A percentile compares a stretch with the other conserved stretches of the same genome.
Conservation (phyloP, 139 green algal genomes). For the Marvania coccoides region DNA sequence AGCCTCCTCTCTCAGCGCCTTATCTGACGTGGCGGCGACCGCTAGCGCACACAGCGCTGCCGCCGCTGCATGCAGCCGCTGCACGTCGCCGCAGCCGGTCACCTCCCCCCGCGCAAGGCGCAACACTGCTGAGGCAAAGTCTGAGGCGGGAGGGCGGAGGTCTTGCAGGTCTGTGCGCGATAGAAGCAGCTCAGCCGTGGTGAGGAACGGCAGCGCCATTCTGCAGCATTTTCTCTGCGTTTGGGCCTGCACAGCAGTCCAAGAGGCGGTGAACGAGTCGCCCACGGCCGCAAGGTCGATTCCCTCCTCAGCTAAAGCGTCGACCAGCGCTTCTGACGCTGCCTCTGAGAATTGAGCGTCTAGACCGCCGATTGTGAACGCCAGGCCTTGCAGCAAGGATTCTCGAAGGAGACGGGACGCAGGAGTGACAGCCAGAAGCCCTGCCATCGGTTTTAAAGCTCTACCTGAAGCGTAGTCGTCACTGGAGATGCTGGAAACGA, state of each 20-base stretch:
- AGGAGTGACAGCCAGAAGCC: conserved; percentile 21
- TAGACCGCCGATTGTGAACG: conserved; percentile 71
- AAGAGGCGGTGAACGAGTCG: not conserved
- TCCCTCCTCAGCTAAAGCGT: conserved; percentile 22
- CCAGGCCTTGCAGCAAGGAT: conserved; percentile 62
- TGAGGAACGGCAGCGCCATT: conserved; percentile 42
- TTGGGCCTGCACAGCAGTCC: not conserved
- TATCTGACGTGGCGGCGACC: not conserved
- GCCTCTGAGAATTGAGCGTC: conserved; percentile 52
- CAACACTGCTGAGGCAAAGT: conserved; percentile 36
- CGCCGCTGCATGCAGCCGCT: conserved; percentile 44
- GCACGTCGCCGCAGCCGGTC: conserved; percentile 53
- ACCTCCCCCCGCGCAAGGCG: conserved; percentile 36
- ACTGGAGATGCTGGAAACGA: not conserved
- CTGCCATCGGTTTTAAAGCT: conserved; percentile 24
- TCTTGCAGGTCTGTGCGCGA: conserved; percentile 8
- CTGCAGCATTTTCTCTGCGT: not conserved
- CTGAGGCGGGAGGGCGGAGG: not conserved
- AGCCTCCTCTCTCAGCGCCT: conserved; percentile 17
- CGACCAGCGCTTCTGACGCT: conserved; percentile 39
- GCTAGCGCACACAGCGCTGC: conserved; percentile 39
- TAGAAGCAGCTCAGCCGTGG: conserved; percentile 44
- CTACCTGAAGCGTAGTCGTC: conserved; percentile 19
- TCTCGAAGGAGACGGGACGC: too few relatives aligned
- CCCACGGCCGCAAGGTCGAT: not conserved